Evolutionary conservation across 306 rosid genomes (phyloP).

Genomic region (Prosopis cineraria): DNA sequence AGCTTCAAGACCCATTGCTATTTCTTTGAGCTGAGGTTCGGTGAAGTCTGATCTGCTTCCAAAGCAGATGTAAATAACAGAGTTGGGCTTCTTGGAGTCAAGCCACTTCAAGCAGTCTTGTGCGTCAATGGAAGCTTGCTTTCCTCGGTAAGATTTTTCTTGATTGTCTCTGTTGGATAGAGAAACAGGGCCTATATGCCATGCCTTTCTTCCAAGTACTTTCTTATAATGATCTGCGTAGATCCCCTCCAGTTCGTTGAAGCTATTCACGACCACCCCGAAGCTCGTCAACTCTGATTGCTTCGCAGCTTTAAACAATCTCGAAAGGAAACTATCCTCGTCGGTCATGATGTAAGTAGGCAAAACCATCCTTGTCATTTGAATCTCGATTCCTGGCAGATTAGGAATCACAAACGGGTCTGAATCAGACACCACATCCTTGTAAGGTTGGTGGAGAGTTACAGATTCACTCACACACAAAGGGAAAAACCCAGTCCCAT

Average conservation of each 20-base stretch:
- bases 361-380: constrained; percentile 27
- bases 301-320: neutral
- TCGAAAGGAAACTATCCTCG: neutral
- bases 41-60: constrained; percentile 42
- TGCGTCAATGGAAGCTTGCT: constrained; percentile 35
- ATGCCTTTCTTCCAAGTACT: constrained; percentile 41
- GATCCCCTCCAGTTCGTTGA: constrained; percentile 39
- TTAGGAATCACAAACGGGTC: constrained; percentile 47
- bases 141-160: constrained; percentile 46
- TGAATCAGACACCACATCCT: constrained; percentile 31
- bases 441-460: constrained; percentile 38
- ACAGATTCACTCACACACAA: constrained; percentile 17
- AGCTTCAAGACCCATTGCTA: constrained; percentile 50
- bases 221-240: constrained; percentile 40
- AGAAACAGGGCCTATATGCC: constrained; percentile 61
- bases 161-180: constrained; percentile 30
- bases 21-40: constrained; percentile 45
- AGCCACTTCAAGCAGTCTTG: constrained; percentile 57
- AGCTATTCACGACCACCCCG: constrained; percentile 50
- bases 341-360: neutral
- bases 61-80: constrained; percentile 51
- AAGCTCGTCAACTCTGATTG: constrained; percentile 38
- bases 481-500: constrained; percentile 44
- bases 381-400: constrained; percentile 38
- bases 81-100: constrained; percentile 37